Percentiles rank a stretch among this genome's conserved stretches.
Conservation (phyloP, 2,329 filamentous ascomycete genomes). For the Fusarium virguliforme region DNA sequence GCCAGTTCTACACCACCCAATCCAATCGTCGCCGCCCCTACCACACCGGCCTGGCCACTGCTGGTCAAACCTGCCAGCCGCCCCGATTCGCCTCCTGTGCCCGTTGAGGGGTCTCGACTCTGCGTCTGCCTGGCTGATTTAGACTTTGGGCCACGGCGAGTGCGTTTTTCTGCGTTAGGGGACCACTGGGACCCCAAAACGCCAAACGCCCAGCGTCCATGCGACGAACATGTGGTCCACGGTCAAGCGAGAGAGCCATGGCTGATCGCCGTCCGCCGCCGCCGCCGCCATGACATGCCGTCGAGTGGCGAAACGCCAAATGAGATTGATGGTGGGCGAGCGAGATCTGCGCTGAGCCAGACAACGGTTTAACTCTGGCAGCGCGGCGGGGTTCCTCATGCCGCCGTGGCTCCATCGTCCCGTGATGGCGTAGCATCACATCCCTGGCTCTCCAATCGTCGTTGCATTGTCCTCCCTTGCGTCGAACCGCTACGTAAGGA, state of each 20-base stretch:
- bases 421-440: constrained; percentile 26
- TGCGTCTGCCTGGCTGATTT: constrained; percentile 22
- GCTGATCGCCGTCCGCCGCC: constrained; percentile 21
- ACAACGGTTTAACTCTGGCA: constrained; percentile 5
- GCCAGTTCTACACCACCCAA: constrained; percentile 32
- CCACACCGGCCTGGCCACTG: constrained; percentile 12
- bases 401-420: constrained; percentile 26
- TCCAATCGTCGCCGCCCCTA: constrained; percentile 19
- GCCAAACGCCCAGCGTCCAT: constrained; percentile 30
- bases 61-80: constrained; percentile 7
- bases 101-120: constrained; percentile 43
- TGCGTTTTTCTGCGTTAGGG: constrained; percentile 36
- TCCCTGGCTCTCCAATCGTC: constrained; percentile 16
- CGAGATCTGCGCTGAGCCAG: constrained; percentile 20
- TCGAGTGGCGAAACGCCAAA: constrained; percentile 29
- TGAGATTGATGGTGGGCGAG: constrained; percentile 22
- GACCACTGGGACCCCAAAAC: constrained; percentile 5
- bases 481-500: constrained; percentile 39
- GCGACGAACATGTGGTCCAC: constrained; percentile 44
- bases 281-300: constrained; percentile 21
- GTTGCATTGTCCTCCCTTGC: constrained; percentile 46
- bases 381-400: constrained; percentile 17
- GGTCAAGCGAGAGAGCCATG: constrained; percentile 14
- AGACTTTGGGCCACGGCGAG: constrained; percentile 45
- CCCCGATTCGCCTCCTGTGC: constrained; percentile 22